phyloP scores from a whole-genome alignment of 495 filamentous ascomycete genomes.

The Baudoinia panamericana region DNA sequence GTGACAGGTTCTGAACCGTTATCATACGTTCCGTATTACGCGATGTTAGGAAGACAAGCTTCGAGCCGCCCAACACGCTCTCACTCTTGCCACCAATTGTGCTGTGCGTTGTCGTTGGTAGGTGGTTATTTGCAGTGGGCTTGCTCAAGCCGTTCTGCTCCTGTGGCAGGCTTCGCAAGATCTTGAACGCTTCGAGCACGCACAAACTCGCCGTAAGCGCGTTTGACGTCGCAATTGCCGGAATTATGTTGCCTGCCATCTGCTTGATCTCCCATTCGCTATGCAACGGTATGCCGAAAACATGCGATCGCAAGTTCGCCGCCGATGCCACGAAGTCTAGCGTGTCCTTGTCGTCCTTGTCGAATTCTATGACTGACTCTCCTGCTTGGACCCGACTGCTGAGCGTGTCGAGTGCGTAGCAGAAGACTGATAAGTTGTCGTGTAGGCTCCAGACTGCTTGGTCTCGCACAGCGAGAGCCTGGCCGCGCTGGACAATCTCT shows the following conservation, averaged over 20 bases:
- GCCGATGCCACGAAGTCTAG: slow-evolving; percentile 87
- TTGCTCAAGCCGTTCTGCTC: slow-evolving; percentile 41
- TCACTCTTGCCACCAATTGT: slow-evolving; percentile 5
- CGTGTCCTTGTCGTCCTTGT: slow-evolving; percentile 94
- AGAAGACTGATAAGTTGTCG: slow-evolving; percentile 80
- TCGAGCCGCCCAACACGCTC: slow-evolving; percentile 14
- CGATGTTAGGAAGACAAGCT: slow-evolving; percentile 61
- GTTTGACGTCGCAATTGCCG: slow-evolving; percentile 95
- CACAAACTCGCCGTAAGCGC: slow-evolving; percentile 90
- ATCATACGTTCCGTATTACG: slow-evolving; percentile 57
- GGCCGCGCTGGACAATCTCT: slow-evolving; percentile 37
- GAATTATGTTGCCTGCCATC: slow-evolving; percentile 99
- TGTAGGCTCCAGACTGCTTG: slow-evolving; percentile 67
- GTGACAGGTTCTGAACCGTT: slow-evolving; percentile 56
- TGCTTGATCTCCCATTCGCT: slow-evolving; percentile 97
- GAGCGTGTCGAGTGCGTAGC: slow-evolving; percentile 63
- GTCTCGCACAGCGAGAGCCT: slow-evolving; percentile 47
- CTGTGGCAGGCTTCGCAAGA: slow-evolving; percentile 39
- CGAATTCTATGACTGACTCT: slow-evolving; percentile 63
- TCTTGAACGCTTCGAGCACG: slow-evolving; percentile 86
- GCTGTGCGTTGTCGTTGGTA: background rate
- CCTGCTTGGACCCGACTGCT: slow-evolving; percentile 55
- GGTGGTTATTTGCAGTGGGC: slow-evolving; percentile 28
- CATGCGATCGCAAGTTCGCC: slow-evolving; percentile 70
- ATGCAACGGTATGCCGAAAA: slow-evolving; percentile 76